Percentiles rank a stretch among this genome's conserved stretches.
These are phyloP conservation scores for Mrakiaceae sp. DNA, from an alignment of 1,284 basidiomycete species.

Conservation along the genomic window DNA sequence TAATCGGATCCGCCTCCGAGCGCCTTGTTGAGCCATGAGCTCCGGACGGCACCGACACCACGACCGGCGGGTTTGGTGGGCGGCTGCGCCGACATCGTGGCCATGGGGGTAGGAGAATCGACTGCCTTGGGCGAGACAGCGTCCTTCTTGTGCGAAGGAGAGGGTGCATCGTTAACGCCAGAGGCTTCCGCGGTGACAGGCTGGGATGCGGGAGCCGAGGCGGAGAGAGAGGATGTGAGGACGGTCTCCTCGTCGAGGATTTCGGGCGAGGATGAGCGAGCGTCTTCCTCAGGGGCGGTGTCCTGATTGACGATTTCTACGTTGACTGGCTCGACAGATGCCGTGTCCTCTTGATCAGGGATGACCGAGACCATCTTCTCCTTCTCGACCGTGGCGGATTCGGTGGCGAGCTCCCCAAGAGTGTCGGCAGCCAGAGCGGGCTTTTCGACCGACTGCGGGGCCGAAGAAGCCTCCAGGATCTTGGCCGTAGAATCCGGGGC, in stretches of 20 bases:
- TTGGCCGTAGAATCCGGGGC: neutral
- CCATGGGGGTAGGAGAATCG: neutral
- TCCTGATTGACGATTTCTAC: neutral
- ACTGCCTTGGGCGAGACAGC: neutral
- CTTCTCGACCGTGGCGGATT: neutral
- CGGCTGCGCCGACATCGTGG: neutral
- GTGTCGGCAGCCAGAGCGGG: neutral
- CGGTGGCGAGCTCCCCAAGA: neutral
- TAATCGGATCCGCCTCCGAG: slow-evolving; percentile 26
- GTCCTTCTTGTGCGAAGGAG: neutral
- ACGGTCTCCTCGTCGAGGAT: neutral
- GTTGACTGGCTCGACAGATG: neutral
- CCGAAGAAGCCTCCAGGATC: neutral
- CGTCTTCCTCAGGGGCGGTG: neutral
- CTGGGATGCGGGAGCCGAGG: neutral
- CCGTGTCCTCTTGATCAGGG: neutral
- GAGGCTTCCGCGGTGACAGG: neutral
- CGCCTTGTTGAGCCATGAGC: slow-evolving; percentile 32
- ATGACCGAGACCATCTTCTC: neutral
- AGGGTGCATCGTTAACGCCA: too few species aligned
- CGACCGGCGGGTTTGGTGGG: neutral
- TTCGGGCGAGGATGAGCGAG: neutral
- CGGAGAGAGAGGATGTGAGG: neutral
- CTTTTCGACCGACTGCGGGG: neutral
- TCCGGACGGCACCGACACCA: slow-evolving; percentile 22